phyloP scores from a whole-genome alignment of 768 basidiomycete genomes.

The Krasilnikovozyma curviuscula region DNA sequence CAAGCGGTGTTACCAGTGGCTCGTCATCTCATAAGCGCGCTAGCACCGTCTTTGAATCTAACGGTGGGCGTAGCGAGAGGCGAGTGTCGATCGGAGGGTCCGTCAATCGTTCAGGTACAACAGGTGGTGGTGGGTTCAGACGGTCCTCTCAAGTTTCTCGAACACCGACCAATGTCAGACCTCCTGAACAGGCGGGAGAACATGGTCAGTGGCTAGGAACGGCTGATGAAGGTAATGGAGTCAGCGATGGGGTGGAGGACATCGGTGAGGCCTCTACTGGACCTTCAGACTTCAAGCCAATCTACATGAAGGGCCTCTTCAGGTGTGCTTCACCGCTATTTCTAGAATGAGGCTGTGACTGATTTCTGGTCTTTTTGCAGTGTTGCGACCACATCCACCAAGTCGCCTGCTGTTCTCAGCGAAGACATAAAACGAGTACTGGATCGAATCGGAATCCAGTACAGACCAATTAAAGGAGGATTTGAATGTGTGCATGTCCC shows the following conservation, averaged over 20 bases:
- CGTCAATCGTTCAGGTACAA: constrained; percentile 3
- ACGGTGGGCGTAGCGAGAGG: constrained; percentile 15
- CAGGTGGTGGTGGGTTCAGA: no score
- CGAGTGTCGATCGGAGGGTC: constrained; percentile 19
- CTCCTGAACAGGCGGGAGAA: constrained; percentile 27
- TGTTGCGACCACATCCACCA: constrained; percentile 88
- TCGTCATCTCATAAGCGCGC: constrained; percentile 13
- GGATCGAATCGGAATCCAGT: constrained; percentile 86
- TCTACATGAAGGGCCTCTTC: constrained; percentile 89
- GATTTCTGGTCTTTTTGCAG: constrained; percentile 27
- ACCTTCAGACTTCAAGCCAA: constrained; percentile 64
- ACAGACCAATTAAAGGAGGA: constrained; percentile 70
- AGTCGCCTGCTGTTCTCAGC: constrained; percentile 58
- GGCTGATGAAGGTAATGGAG: constrained; percentile 19
- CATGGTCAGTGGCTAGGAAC: constrained; percentile 30
- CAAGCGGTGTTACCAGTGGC: neutral
- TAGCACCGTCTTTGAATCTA: constrained; percentile 14
- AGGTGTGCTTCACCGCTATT: constrained; percentile 35
- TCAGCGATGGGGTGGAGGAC: constrained; percentile 2
- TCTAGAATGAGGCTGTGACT: neutral
- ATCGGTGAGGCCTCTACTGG: neutral
- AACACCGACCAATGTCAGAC: neutral
- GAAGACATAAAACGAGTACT: constrained; percentile 68
- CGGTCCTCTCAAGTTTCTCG: neutral
- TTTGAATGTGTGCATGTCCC: constrained; percentile 94